Percentiles rank a stretch among this genome's conserved stretches.
Conservation (phyloP, 257 asterid species). For the Schizonepeta tenuifolia region DNA sequence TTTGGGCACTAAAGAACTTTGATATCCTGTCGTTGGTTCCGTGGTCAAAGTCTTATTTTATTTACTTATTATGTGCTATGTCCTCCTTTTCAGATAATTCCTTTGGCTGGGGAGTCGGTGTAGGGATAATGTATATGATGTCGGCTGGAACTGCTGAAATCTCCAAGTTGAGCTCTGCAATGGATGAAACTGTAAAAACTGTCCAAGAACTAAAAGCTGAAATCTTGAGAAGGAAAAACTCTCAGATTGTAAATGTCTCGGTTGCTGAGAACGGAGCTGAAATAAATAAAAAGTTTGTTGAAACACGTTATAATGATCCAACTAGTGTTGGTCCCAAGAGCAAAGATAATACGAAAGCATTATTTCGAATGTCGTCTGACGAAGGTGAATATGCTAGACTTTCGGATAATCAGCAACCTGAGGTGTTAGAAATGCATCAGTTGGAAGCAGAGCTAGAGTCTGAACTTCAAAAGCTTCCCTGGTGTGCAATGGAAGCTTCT, state of each 20-base stretch:
- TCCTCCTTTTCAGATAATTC: constrained; percentile 52
- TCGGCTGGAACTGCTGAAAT: constrained; percentile 74
- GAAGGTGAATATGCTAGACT: constrained; percentile 11
- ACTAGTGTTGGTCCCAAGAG: constrained; percentile 15
- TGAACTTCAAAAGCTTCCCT: constrained; percentile 39
- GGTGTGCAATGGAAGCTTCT: constrained; percentile 34
- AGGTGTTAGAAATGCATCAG: constrained; percentile 37
- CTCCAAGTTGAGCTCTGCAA: constrained; percentile 50
- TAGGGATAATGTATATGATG: constrained; percentile 81
- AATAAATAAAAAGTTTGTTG: not conserved
- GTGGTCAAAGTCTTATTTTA: not conserved
- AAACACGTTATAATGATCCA: constrained; percentile 20
- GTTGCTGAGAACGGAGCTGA: constrained; percentile 34
- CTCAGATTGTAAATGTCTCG: constrained; percentile 27
- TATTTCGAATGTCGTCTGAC: not conserved
- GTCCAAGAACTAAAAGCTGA: constrained; percentile 69
- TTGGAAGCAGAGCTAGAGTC: constrained; percentile 43
- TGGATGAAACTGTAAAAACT: constrained; percentile 63
- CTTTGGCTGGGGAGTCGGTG: constrained; percentile 70
- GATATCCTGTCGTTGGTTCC: not conserved
- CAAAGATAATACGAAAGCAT: constrained; percentile 21
- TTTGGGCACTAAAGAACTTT: not conserved
- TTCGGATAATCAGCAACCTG: constrained; percentile 33
- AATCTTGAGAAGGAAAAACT: constrained; percentile 47
- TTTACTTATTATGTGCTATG: not conserved